phyloP scores from a whole-genome alignment of 1,284 basidiomycete genomes.

The Naganishia sp. region DNA sequence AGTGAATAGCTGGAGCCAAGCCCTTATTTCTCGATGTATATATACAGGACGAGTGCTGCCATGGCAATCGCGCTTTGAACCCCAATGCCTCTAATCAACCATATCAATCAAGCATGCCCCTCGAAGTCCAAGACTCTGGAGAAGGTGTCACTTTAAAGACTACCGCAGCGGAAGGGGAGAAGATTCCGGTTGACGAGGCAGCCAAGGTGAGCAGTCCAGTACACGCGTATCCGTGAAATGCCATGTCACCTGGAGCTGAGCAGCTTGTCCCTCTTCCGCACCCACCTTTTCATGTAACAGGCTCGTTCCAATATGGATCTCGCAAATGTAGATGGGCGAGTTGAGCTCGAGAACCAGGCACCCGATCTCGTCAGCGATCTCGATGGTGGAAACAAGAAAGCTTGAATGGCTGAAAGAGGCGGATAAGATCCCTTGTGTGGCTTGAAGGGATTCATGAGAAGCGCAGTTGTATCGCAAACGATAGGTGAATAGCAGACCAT shows the following conservation, averaged over 20 bases:
- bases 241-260: not conserved
- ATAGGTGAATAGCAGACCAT: no score
- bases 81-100: not conserved
- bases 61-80: no score
- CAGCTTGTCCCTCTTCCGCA: not conserved
- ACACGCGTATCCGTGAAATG: not conserved
- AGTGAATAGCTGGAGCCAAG: no score
- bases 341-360: conserved; percentile 13
- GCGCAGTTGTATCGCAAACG: no score
- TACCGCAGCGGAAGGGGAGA: conserved; percentile 14
- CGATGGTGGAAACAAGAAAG: conserved; percentile 20
- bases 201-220: conserved; percentile 1
- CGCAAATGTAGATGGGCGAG: not conserved
- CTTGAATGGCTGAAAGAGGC: not conserved
- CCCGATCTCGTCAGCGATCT: conserved; percentile 23
- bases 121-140: conserved; percentile 18
- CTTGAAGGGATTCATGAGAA: no score
- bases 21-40: no score
- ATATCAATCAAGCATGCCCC: not conserved
- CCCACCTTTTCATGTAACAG: not conserved
- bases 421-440: no score
- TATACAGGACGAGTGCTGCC: no score
- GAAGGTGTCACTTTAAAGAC: conserved; percentile 14
- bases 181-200: conserved; percentile 9
- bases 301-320: conserved; percentile 8